Conservation (phyloP, 1,139 yeast species). For the Candida dubliniensis region DNA sequence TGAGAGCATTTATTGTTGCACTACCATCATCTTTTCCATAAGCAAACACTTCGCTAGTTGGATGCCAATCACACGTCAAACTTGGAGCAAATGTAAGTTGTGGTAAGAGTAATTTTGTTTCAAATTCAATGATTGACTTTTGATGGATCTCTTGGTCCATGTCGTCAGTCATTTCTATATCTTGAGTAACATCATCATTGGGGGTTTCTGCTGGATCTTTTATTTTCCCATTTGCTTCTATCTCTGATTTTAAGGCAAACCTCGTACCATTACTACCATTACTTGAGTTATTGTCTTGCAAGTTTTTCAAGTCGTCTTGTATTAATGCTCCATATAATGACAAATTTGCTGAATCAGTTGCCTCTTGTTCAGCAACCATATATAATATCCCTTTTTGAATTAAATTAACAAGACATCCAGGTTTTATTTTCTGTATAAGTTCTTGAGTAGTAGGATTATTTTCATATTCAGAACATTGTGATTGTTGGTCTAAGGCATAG, state of each 20-base stretch:
- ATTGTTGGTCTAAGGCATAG: slow-evolving; percentile 76
- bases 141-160: slow-evolving; percentile 7
- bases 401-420: slow-evolving; percentile 77
- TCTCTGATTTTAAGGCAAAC: slow-evolving; percentile 21
- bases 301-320: slow-evolving; percentile 20
- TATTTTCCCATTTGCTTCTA: slow-evolving; percentile 10
- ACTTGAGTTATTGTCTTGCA: slow-evolving; percentile 10
- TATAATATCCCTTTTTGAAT: slow-evolving; percentile 86
- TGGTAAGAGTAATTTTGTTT: slow-evolving; percentile 25
- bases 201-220: background rate
- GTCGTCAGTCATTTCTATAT: slow-evolving; percentile 9
- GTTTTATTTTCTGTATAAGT: slow-evolving; percentile 48
- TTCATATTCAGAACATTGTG: slow-evolving; percentile 63
- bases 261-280: slow-evolving; percentile 5
- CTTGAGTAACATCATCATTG: slow-evolving; percentile 20
- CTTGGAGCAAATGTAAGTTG: slow-evolving; percentile 27
- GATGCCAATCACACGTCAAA: slow-evolving; percentile 42
- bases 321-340: slow-evolving; percentile 35
- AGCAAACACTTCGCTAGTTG: slow-evolving; percentile 37
- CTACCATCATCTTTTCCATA: slow-evolving; percentile 36
- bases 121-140: slow-evolving; percentile 14
- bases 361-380: slow-evolving; percentile 37
- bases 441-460: slow-evolving; percentile 36
- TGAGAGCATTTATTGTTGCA: slow-evolving; percentile 38
- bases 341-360: slow-evolving; percentile 20